Base-by-base conservation (phyloP, 2,329 filamentous ascomycete species). In the Apiospora hydei region DNA sequence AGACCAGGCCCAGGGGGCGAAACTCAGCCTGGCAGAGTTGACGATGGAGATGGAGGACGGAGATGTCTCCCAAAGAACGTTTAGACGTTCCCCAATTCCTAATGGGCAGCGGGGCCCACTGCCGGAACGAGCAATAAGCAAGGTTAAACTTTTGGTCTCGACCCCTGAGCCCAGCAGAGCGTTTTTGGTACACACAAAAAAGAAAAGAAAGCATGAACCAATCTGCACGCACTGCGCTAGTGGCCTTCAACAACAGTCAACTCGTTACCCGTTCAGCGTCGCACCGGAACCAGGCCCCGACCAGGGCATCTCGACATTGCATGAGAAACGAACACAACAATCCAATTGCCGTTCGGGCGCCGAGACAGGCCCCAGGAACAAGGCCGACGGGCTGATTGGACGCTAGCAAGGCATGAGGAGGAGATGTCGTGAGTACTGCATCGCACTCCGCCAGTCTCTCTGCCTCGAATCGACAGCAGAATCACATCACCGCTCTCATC, bases 101-200 rank as follows among this genome's bases (percentile, higher is more conserved):
- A 64, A 64, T 34, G 34, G 51, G 57, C 57, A 24, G 21, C 18
- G 34, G 57, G 34, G 1, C n/a, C 57, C 57, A 64, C 57, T 41
- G 57, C 57, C 18, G 57, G 34, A 64, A 41, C 57, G 34, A 34
- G 57, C n/a, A 64, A 64, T 2, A n/a, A 41, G 34, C 57, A 14
- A 61, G 53, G 53, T 34, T 38, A n/a, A 24, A 41, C 57, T 64
- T 41, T 18, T 41, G 57, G 57, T 64, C 57, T 64, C 30, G 34
- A 41, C 57, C 57, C 57, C 57, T 64, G 57, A 64, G 57, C 34
- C 30, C 49, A 2, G 47, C 21, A n/a, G 21, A 21, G 2, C 44
- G 44, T 46, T 34, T 57, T 57, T 57, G 51, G 14, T 1, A 3
- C 2, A 1, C 34, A 38, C 34, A 38, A 5, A 38, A 38, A 51